These are phyloP conservation scores for Rhynchosporium agropyri DNA, from an alignment of 2,329 filamentous ascomycete genomes.

Conservation along the genomic window DNA sequence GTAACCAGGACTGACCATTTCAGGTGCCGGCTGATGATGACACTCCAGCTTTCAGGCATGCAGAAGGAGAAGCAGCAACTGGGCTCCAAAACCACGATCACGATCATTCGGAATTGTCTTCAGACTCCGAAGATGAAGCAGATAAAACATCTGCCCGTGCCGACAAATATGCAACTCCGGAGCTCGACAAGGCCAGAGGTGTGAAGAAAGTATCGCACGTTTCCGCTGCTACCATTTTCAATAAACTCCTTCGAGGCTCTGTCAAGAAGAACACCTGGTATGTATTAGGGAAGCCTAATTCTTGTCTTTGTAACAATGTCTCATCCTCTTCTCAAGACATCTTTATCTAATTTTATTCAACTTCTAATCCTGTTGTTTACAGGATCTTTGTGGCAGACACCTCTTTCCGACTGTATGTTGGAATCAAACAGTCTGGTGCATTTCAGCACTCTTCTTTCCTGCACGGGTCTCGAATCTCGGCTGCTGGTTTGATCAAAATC, in stretches of 20 bases:
- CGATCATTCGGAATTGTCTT: conserved; percentile 38
- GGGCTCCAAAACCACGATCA: conserved; percentile 25
- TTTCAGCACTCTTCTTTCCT: conserved; percentile 93
- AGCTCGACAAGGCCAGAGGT: conserved; percentile 62
- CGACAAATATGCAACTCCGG: conserved; percentile 66
- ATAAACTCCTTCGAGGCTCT: conserved; percentile 75
- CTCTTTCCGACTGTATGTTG: conserved; percentile 81
- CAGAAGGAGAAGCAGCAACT: conserved; percentile 35
- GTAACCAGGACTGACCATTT: background rate
- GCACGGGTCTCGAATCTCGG: conserved; percentile 77
- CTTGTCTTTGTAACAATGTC: too few relatives aligned
- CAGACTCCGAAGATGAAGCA: conserved; percentile 42
- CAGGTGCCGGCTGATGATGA: conserved; percentile 58
- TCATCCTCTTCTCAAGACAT: too few relatives aligned
- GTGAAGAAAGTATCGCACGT: conserved; percentile 66
- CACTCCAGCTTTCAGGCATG: conserved; percentile 53
- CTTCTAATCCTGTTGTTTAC: too few relatives aligned
- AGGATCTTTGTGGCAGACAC: conserved; percentile 89
- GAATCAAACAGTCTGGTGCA: conserved; percentile 84
- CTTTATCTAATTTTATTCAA: too few relatives aligned
- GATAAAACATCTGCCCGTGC: conserved; percentile 58
- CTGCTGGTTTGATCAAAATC: conserved; percentile 84
- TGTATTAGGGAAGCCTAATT: too few relatives aligned
- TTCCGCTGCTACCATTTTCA: conserved; percentile 72
- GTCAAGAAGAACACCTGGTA: conserved; percentile 80